Base-by-base conservation (phyloP, 2,329 filamentous ascomycete species). In the Ambrosiella xylebori region DNA sequence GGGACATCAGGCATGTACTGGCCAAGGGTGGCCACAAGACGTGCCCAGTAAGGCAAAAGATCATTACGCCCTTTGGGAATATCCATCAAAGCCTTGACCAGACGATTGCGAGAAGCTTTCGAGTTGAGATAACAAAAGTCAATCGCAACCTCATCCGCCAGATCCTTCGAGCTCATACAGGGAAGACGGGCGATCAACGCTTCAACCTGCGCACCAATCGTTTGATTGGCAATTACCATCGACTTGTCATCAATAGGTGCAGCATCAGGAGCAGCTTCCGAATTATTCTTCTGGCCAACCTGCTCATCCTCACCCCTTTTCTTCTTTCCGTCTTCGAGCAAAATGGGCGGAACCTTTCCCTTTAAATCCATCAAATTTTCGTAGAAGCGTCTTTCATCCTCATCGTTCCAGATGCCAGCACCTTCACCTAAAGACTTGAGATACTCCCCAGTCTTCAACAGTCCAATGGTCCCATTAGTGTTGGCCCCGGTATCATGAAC, bases 91-190 rank as follows among this genome's bases (percentile, higher is more conserved):
- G 89, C 87, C 70, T 96, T 97, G 67, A 97, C 78, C 1, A 98
- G 78, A 54, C 93, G 81, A 68, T 98, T 98, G 38, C 94, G 83
- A 0, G 94, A 98, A 8, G 93, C 93, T 67, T 98, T 98, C 0
- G 93, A 98, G 68, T 98, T 98, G 61, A 98, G 76, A 66, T 96
- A 98, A 71, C 93, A 97, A 67, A 98, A 98, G 66, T 97, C 91
- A 61, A 96, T 85, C 7, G 94, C 93, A 52, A 87, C 83, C 68
- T 96, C 85, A 66, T 98, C 93, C 57, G 96, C 88, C 55, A 82
- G 76, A 55, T 98, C 94, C 67, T 96, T 97, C 66, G 80, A 91
- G 41, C 87, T 91, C 56, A 98, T 74, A 61, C 97, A 91, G 0
- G 90, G 89, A n/a, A 98, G 77, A 19, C 88, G 84, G 19, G 88